phyloP scores from a whole-genome alignment of 352 stramenopile species.

The Phytophthora pisi region DNA sequence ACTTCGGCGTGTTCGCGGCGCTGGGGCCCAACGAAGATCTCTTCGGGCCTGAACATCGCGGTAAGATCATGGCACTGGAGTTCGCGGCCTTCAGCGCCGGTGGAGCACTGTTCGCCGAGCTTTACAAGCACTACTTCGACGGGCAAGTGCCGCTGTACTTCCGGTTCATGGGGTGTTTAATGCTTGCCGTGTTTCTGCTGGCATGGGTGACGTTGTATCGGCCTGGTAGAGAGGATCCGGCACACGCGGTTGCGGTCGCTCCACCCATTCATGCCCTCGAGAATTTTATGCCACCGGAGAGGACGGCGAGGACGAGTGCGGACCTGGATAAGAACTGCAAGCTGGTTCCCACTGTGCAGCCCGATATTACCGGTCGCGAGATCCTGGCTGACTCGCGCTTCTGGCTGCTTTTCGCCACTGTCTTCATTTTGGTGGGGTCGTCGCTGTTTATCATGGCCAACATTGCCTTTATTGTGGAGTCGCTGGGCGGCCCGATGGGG shows the following conservation, averaged over 20 bases:
- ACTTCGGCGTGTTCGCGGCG: conserved; percentile 75
- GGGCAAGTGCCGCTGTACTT: conserved; percentile 64
- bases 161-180: conserved; percentile 65
- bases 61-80: conserved; percentile 75
- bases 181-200: conserved; percentile 58
- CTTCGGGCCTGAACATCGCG: conserved; percentile 65
- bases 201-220: conserved; percentile 62
- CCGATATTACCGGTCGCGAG: conserved; percentile 55
- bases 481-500: conserved; percentile 42
- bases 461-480: conserved; percentile 82
- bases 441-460: conserved; percentile 84
- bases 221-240: conserved; percentile 17
- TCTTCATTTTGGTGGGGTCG: conserved; percentile 76
- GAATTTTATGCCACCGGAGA: conserved; percentile 47
- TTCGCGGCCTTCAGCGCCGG: conserved; percentile 73
- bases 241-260: conserved; percentile 6
- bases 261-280: conserved; percentile 42
- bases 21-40: conserved; percentile 79
- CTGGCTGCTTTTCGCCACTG: conserved; percentile 70
- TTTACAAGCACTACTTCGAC: conserved; percentile 70
- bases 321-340: conserved; percentile 15
- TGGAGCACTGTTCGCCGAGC: conserved; percentile 67
- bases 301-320: not conserved
- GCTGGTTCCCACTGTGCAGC: conserved; percentile 10
- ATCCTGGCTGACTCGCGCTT: conserved; percentile 62